Evolutionary conservation across 306 rosid genomes (phyloP).

Genomic region (Calophaca sinica): DNA sequence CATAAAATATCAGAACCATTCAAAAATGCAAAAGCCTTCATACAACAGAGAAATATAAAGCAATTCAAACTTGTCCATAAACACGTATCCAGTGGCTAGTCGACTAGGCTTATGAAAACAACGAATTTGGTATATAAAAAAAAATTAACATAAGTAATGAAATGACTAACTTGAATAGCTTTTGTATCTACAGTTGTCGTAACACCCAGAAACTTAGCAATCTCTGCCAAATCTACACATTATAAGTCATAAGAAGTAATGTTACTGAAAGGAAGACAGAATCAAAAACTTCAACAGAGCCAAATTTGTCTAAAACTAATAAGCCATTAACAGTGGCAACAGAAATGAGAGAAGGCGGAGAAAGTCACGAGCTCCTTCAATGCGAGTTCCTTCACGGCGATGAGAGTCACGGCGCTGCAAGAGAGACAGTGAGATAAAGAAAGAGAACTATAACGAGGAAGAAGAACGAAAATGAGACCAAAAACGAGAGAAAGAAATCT

Average conservation of each 20-base stretch:
- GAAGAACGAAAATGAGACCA: no score
- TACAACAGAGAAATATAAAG: constrained; percentile 8
- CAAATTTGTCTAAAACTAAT: constrained; percentile 7
- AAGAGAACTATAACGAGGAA: no score
- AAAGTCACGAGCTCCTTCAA: no score
- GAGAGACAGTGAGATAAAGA: no score
- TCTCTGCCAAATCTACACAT: constrained; percentile 88
- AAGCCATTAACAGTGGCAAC: constrained; percentile 23
- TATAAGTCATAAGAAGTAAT: constrained; percentile 28
- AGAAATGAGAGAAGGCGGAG: no score
- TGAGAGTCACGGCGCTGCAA: no score
- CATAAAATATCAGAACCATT: constrained; percentile 14
- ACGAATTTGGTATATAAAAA: background rate
- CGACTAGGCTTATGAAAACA: background rate
- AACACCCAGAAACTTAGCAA: constrained; percentile 87
- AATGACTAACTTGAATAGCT: constrained; percentile 81
- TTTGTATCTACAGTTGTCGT: constrained; percentile 82
- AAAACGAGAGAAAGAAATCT: no score
- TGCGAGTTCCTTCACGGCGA: no score
- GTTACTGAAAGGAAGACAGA: constrained; percentile 22
- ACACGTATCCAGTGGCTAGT: constrained; percentile 23
- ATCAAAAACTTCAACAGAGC: constrained; percentile 11
- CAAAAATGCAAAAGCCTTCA: constrained; percentile 25
- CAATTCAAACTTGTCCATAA: constrained; percentile 9
- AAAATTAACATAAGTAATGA: constrained; percentile 1